These are phyloP conservation scores for Phytophthora multivora DNA, from an alignment of 352 stramenopile species.

Conservation along the genomic window DNA sequence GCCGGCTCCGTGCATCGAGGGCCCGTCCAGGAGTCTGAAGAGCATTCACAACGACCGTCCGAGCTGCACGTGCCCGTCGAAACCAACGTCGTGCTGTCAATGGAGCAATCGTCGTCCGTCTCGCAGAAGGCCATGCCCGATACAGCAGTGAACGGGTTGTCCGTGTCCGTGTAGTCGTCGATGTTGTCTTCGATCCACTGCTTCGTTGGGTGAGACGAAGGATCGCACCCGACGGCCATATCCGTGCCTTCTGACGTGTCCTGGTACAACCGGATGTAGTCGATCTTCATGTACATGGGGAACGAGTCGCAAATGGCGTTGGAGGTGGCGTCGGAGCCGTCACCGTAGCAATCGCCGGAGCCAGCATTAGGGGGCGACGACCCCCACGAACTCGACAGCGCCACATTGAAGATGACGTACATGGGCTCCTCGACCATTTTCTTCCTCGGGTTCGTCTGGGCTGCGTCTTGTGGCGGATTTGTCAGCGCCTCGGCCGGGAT, in stretches of 20 bases:
- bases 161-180: conserved; percentile 46
- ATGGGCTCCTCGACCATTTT: conserved; percentile 88
- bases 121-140: conserved; percentile 43
- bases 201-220: conserved; percentile 55
- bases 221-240: conserved; percentile 61
- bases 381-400: conserved; percentile 88
- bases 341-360: conserved; percentile 48
- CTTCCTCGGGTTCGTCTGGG: conserved; percentile 50
- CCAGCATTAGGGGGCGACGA: conserved; percentile 51
- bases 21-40: conserved; percentile 32
- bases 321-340: conserved; percentile 28
- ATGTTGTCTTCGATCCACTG: conserved; percentile 66
- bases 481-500: conserved; percentile 36
- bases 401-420: conserved; percentile 94
- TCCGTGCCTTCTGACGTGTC: conserved; percentile 40
- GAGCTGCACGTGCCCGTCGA: conserved; percentile 27
- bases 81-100: conserved; percentile 15
- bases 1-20: conserved; percentile 39
- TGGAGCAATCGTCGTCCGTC: conserved; percentile 45
- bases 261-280: conserved; percentile 68
- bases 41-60: conserved; percentile 28
- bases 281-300: conserved; percentile 71
- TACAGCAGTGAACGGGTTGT: conserved; percentile 45
- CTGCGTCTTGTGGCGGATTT: conserved; percentile 32
- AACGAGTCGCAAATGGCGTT: conserved; percentile 66